Conservation (phyloP, 495 filamentous ascomycete genomes). For the Xanthoparmelia taractica region DNA sequence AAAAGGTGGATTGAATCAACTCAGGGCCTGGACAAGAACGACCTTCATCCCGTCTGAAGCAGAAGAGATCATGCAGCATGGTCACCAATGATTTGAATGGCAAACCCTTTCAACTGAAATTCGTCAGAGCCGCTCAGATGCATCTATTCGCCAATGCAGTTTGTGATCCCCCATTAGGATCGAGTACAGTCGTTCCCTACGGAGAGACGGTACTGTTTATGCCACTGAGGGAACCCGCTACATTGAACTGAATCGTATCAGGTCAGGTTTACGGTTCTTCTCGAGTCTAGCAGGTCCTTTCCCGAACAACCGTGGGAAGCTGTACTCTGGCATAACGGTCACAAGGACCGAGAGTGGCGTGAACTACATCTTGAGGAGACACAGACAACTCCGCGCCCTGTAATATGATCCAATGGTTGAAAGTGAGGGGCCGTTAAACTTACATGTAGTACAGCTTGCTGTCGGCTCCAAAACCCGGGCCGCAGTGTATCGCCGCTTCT, state of each 20-base stretch:
- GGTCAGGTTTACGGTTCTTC: slow-evolving; percentile 59
- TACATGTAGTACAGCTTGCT: slow-evolving; percentile 33
- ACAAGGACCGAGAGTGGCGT: slow-evolving; percentile 32
- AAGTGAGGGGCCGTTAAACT: slow-evolving; percentile 35
- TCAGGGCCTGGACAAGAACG: no score
- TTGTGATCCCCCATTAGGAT: slow-evolving; percentile 60
- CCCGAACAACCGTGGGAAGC: slow-evolving; percentile 59
- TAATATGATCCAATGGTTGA: slow-evolving; percentile 29
- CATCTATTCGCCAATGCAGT: slow-evolving; percentile 45
- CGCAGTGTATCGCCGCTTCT: slow-evolving; percentile 32
- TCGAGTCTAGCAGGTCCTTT: slow-evolving; percentile 55
- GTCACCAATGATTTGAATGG: slow-evolving; percentile 17
- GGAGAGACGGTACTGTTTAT: slow-evolving; percentile 24
- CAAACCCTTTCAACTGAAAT: slow-evolving; percentile 30
- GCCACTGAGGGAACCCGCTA: not conserved
- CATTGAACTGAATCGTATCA: slow-evolving; percentile 22
- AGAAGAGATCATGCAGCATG: slow-evolving; percentile 15
- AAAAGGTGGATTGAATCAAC: no score
- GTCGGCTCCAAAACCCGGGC: slow-evolving; percentile 18
- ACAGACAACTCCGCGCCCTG: slow-evolving; percentile 28
- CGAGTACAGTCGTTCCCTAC: slow-evolving; percentile 52
- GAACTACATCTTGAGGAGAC: slow-evolving; percentile 32
- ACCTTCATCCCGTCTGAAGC: not conserved
- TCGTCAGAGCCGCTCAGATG: slow-evolving; percentile 41
- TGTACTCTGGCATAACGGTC: slow-evolving; percentile 66